Evolutionary conservation across 2,329 filamentous ascomycete species (phyloP), one percentile per base, ranked within the genome.

Genomic region (Fusarium pseudonygamai): DNA sequence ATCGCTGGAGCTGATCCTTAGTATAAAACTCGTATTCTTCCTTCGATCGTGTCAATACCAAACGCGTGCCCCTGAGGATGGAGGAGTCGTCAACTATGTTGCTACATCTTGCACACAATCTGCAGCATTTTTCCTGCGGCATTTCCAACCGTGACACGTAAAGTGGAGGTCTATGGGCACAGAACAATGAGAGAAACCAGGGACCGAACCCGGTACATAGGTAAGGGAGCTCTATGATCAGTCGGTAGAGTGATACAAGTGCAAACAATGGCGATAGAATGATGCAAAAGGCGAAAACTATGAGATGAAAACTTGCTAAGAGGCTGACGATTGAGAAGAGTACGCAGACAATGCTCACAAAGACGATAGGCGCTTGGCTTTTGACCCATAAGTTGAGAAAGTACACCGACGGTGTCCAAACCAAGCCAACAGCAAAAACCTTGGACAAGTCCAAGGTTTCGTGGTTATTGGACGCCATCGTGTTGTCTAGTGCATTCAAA

Each of bases 201-300:
- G 28, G 47, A 2, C 30, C 22, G 1, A 50, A 20, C 0, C 6
- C 47, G 8, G 16, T 11, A 9, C 15, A 14, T 14, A 24, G 30
- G 30, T 7, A 14, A 14, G 47, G 47, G 8, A 50, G 30, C 8
- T 0, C 22, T 14, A 6, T 13, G 0, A 7, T 10, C 0, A 50
- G 8, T 34, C 30, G 8, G 16, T 34, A 50, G 3, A 50, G 22
- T 0, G 1, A 24, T 9, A 0, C 8, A 10, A 34, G 1, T 0
- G 15, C 12, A 20, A 50, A 7, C 0, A 50, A 2, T 20, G 30
- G 47, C 1, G 30, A 50, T 20, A 50, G 2, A 34, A 50, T 12
- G 6, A 50, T 2, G 6, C 3, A 13, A 14, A 24, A 0, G 0
- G 11, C 28, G 6, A 32, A 50, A 10, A 3, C 4, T 4, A 32